Conservation (phyloP, 768 basidiomycete species). For the Boletus coccyginus region DNA sequence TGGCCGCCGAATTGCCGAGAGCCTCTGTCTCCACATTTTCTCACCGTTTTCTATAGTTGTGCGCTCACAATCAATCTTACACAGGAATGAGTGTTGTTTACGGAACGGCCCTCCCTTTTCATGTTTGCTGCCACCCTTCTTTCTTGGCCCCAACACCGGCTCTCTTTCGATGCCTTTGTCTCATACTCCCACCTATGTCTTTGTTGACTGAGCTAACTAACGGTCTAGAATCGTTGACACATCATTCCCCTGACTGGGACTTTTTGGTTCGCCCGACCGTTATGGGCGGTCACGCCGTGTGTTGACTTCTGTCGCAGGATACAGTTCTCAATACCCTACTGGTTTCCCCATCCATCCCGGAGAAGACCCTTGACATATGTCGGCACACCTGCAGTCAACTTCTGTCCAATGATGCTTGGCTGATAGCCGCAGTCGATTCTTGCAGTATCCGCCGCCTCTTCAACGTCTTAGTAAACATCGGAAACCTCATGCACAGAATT, state of each 20-base stretch:
- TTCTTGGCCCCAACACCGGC: constrained; percentile 2
- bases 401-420: constrained; percentile 24
- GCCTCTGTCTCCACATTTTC: constrained; percentile 34
- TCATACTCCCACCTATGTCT: constrained; percentile 18
- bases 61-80: constrained; percentile 29
- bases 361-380: constrained; percentile 31
- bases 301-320: constrained; percentile 24
- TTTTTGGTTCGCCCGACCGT: constrained; percentile 24
- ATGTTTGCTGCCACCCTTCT: constrained; percentile 21
- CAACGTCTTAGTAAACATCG: constrained; percentile 42
- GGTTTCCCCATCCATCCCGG: constrained; percentile 28
- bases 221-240: constrained; percentile 22
- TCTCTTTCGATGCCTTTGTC: constrained; percentile 15
- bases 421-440: constrained; percentile 22
- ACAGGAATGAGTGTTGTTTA: constrained; percentile 33
- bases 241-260: constrained; percentile 31
- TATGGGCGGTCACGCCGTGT: neutral
- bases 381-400: constrained; percentile 33
- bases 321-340: constrained; percentile 22
- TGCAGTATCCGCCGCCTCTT: constrained; percentile 42
- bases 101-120: constrained; percentile 25
- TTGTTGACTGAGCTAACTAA: constrained; percentile 26
- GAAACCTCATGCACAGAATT: constrained; percentile 34
- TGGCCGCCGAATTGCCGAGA: constrained; percentile 34
- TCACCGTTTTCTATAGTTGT: constrained; percentile 29